Percentiles rank a stretch among this genome's conserved stretches.
Evolutionary conservation across 805 yeast species (phyloP).

Genomic region (Isabelozyma rhagii): DNA sequence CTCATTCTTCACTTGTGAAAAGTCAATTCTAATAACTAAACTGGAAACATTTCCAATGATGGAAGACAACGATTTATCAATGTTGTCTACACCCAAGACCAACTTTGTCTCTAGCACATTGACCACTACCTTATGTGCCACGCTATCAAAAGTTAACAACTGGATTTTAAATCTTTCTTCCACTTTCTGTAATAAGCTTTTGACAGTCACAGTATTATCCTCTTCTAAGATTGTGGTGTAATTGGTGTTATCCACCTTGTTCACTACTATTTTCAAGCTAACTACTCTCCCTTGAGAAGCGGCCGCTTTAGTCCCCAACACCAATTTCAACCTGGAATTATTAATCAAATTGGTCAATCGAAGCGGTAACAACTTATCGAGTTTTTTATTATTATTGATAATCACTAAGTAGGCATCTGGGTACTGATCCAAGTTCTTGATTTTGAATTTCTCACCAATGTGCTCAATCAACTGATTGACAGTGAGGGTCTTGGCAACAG

Average conservation of each 20-base stretch:
- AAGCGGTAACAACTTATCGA: constrained; percentile 31
- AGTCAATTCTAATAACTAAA: constrained; percentile 23
- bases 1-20: constrained; percentile 1
- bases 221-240: background rate
- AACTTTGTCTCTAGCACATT: constrained; percentile 5
- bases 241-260: constrained; percentile 3
- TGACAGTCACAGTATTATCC: background rate
- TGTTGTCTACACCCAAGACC: background rate
- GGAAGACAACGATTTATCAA: constrained; percentile 7
- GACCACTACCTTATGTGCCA: background rate
- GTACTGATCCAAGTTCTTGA: constrained; percentile 6
- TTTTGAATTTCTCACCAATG: constrained; percentile 23
- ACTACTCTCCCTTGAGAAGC: constrained; percentile 5
- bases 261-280: constrained; percentile 1
- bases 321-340: constrained; percentile 29
- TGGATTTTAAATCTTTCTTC: background rate
- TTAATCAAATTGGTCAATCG: constrained; percentile 29
- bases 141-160: background rate
- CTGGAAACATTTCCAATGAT: constrained; percentile 19
- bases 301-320: background rate
- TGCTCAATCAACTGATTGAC: constrained; percentile 23
- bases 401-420: constrained; percentile 20
- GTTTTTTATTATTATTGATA: constrained; percentile 21
- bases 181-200: background rate
- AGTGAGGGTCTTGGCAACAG: constrained; percentile 19